A percentile compares a stretch with the other conserved stretches of the same genome.
phyloP scores from a whole-genome alignment of 2,329 filamentous ascomycete species.

The Epichloe gansuensis region DNA sequence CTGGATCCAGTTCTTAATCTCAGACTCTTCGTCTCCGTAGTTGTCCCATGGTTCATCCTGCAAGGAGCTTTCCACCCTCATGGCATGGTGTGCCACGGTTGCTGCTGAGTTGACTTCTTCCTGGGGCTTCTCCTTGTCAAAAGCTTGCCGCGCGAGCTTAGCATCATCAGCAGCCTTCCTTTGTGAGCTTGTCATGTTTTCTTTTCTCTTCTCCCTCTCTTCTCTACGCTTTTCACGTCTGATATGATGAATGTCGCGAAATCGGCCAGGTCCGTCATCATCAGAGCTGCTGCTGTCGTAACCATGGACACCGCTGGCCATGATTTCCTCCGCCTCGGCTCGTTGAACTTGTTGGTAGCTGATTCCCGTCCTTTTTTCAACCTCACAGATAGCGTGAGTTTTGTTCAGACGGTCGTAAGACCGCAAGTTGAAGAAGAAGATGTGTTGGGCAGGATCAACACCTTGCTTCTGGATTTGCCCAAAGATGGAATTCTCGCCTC shows the following conservation, averaged over 20 bases:
- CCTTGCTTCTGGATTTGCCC: constrained; percentile 60
- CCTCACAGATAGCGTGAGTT: constrained; percentile 57
- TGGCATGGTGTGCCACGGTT: constrained; percentile 63
- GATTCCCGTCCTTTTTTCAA: constrained; percentile 71
- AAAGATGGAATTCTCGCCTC: constrained; percentile 84
- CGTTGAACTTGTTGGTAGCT: constrained; percentile 78
- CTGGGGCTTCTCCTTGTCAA: constrained; percentile 34
- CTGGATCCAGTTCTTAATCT: constrained; percentile 82
- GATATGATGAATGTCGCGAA: constrained; percentile 1
- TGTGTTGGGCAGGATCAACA: constrained; percentile 64
- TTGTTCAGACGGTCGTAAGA: constrained; percentile 88
- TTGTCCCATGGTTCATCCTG: constrained; percentile 64
- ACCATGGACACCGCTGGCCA: constrained; percentile 60
- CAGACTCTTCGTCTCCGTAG: constrained; percentile 50
- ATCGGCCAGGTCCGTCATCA: constrained; percentile 2
- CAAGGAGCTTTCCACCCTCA: constrained; percentile 50
- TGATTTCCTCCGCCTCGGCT: constrained; percentile 79
- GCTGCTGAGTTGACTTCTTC: constrained; percentile 25
- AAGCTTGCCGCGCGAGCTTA: constrained; percentile 36
- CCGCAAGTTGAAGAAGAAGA: constrained; percentile 89
- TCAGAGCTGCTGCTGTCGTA: constrained; percentile 27
- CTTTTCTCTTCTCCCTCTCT: neutral
- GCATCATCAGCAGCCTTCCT: constrained; percentile 24
- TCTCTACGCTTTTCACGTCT: constrained; percentile 23
- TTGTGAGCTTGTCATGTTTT: constrained; percentile 11